phyloP scores from a whole-genome alignment of 75 land plant genomes.

The Picea sitchensis region DNA sequence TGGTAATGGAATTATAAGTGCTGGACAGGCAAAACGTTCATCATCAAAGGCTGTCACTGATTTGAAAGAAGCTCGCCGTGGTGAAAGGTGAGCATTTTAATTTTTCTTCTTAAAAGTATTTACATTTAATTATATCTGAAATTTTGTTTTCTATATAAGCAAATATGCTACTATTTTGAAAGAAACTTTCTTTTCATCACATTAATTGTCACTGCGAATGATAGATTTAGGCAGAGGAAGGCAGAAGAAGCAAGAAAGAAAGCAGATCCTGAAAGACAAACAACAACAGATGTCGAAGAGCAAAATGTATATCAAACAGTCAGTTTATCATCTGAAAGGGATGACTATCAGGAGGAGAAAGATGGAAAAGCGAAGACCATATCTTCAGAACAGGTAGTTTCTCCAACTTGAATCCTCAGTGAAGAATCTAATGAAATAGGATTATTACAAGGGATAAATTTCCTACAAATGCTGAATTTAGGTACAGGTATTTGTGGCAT shows the following conservation, averaged over 20 bases:
- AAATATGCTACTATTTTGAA: neutral
- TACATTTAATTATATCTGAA: neutral
- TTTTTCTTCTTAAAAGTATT: neutral
- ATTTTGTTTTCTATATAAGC: slow-evolving; percentile 2
- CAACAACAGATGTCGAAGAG: slow-evolving; percentile 25
- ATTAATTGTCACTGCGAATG: neutral
- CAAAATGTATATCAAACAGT: slow-evolving; percentile 14
- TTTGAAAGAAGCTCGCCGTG: slow-evolving; percentile 38
- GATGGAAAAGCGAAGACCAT: slow-evolving; percentile 24
- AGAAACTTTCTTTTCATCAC: neutral
- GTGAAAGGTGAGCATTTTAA: slow-evolving; percentile 58
- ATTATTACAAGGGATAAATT: neutral
- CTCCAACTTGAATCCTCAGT: neutral
- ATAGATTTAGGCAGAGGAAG: slow-evolving; percentile 78
- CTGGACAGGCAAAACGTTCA: slow-evolving; percentile 90
- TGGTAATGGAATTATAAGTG: slow-evolving; percentile 82
- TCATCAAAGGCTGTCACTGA: slow-evolving; percentile 23
- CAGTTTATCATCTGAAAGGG: slow-evolving; percentile 45
- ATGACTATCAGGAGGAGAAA: slow-evolving; percentile 42
- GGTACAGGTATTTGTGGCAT: neutral
- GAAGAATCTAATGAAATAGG: neutral
- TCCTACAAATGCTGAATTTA: neutral
- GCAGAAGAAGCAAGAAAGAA: slow-evolving; percentile 64
- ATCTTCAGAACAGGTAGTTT: slow-evolving; percentile 13
- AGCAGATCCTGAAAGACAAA: slow-evolving; percentile 32